These are phyloP conservation scores for Entamoeba moshkovskii DNA, from an alignment of 208 protist species.

Conservation along the genomic window DNA sequence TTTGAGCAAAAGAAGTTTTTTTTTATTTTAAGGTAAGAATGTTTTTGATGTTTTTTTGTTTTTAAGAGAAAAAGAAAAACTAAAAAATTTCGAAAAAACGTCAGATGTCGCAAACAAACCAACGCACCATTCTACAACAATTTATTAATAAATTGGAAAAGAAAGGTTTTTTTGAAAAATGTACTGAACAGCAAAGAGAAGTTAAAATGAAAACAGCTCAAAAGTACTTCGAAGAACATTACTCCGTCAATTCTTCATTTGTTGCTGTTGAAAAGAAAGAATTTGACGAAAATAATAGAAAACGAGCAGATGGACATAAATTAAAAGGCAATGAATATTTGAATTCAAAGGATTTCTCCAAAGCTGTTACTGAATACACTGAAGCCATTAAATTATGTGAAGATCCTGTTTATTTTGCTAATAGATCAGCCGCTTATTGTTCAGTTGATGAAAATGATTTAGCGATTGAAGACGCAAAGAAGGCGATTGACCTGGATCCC, in stretches of 20 bases:
- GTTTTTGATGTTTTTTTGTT: too few species aligned
- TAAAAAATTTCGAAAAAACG: too few species aligned
- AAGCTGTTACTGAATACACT: background rate
- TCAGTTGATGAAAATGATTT: background rate
- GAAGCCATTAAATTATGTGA: background rate
- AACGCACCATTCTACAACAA: background rate
- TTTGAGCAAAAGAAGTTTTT: too few species aligned
- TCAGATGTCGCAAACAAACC: too few species aligned
- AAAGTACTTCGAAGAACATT: background rate
- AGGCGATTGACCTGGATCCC: background rate
- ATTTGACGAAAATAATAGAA: background rate
- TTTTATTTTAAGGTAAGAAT: too few species aligned
- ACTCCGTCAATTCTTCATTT: background rate
- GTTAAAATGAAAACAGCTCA: background rate
- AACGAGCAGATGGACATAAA: background rate
- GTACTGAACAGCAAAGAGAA: background rate
- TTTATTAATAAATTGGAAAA: background rate
- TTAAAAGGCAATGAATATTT: background rate
- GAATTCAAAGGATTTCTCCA: background rate
- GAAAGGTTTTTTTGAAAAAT: background rate
- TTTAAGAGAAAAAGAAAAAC: too few species aligned
- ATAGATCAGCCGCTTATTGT: background rate
- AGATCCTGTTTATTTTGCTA: background rate
- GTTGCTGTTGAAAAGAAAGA: background rate
- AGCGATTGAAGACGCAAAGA: background rate